These are phyloP conservation scores for Tephrocybe sp. DNA, from an alignment of 768 basidiomycete species.

Conservation along the genomic window DNA sequence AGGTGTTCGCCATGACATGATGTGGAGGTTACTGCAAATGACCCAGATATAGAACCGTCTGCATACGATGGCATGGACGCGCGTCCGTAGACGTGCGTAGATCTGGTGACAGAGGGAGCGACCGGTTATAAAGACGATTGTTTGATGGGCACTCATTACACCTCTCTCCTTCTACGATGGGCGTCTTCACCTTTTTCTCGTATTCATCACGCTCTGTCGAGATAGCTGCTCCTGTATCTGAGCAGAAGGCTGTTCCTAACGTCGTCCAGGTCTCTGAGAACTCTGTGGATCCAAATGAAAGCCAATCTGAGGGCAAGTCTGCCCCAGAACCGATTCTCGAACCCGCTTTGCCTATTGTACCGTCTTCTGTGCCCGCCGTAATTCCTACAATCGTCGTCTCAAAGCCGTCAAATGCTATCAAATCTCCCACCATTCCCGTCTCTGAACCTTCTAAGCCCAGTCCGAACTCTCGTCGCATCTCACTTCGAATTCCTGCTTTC, in stretches of 20 bases:
- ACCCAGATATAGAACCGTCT: no score
- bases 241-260: background rate
- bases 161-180: slow-evolving; percentile 20
- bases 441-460: background rate
- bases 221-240: background rate
- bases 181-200: slow-evolving; percentile 26
- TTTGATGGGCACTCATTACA: no score
- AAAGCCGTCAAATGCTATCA: slow-evolving; percentile 1
- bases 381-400: slow-evolving; percentile 9
- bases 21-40: no score
- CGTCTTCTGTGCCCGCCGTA: slow-evolving; percentile 2
- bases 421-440: background rate
- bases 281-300: background rate
- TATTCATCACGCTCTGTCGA: slow-evolving; percentile 14
- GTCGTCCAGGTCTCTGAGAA: slow-evolving; percentile 1
- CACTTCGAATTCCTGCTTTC: slow-evolving; percentile 48
- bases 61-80: no score
- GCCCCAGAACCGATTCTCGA: background rate
- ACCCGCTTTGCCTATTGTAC: background rate
- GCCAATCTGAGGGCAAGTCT: background rate
- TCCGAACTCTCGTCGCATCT: slow-evolving; percentile 34
- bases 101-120: no score
- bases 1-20: no score
- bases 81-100: no score
- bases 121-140: no score